Evolutionary conservation across 345 rosid species (phyloP).

Genomic region (Tarenaya hassleriana): DNA sequence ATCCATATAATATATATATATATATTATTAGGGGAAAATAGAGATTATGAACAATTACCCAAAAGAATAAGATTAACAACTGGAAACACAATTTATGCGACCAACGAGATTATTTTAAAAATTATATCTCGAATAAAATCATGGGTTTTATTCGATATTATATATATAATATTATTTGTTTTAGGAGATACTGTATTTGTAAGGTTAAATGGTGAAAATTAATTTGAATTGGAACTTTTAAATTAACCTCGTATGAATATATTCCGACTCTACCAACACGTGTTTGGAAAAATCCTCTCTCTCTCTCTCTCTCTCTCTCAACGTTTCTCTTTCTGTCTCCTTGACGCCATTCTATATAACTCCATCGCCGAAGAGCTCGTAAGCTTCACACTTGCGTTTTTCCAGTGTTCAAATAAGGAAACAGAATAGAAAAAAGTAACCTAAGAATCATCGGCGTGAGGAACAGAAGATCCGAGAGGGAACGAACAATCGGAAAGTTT

Average conservation of each 20-base stretch:
- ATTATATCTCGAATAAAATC: not conserved
- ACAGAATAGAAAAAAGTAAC: conserved; percentile 12
- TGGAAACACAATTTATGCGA: too few species aligned
- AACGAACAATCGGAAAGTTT: not conserved
- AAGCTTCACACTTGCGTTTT: conserved; percentile 17
- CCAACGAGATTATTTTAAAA: not conserved
- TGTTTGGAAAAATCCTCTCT: conserved; percentile 36
- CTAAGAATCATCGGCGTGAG: conserved; percentile 5
- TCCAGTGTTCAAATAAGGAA: not conserved
- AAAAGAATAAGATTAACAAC: too few species aligned
- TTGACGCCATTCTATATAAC: conserved; percentile 19
- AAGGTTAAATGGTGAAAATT: not conserved
- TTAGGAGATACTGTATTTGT: not conserved
- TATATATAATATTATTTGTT: not conserved
- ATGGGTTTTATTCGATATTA: not conserved
- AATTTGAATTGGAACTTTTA: conserved; percentile 23
- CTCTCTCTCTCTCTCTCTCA: conserved; percentile 18
- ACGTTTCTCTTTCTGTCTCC: conserved; percentile 2
- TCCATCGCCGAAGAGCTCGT: conserved; percentile 21
- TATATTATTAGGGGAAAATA: too few species aligned
- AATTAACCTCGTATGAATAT: conserved; percentile 29
- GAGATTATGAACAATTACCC: too few species aligned
- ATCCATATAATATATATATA: too few species aligned
- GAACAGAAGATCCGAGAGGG: conserved; percentile 15
- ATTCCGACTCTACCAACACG: conserved; percentile 42